Evolutionary conservation across 2,329 filamentous ascomycete genomes (phyloP), one percentile per base, ranked within the genome.

Genomic region (Aspergillus glaucus): DNA sequence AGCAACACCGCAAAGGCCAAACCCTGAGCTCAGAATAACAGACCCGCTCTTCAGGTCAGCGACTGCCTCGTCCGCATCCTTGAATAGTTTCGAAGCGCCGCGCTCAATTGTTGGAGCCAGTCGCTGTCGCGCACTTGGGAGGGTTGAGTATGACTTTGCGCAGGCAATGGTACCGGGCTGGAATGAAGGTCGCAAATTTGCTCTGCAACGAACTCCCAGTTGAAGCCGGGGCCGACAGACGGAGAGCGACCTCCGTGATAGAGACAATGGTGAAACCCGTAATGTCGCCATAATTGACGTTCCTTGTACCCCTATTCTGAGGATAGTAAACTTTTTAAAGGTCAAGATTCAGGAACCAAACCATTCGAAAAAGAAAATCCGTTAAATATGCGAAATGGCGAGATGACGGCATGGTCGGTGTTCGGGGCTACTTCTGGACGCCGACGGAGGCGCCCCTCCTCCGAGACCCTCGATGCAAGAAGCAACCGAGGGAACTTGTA

Each of bases 1-100:
- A 47, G 84, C 81, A 15, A 90, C 85, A 55, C 87, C 87, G 57
- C 86, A 91, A 10, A 92, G 78, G n/a, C 88, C 88, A 65, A 92
- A 92, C 1, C 87, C 88, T 14, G 87, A 84, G 62, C 86, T 88
- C 48, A 92, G 73, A 32, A 92, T 75, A 0, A 81, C 86, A 9
- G 81, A 83, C 47, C 86, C 81, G 58, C 85, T 84, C 62, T 84
- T 75, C 49, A 91, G 72, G 62, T 88, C 86, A 2, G 80, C 79
- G 37, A 90, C 79, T 5, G 87, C 87, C 39, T 80, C 80, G 53
- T 85, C 83, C 15, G 85, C 85, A 59, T 63, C 59, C 42, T 63
- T 62, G 52, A 64, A 70, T 1, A 71, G 22, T 41, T 71, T 71
- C 2, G 67, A 69, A n/a, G 52, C 57, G 1, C 58, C 59, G n/a